These are phyloP conservation scores for Fusarium sp. DNA, from an alignment of 2,329 filamentous ascomycete species.

Conservation along the genomic window DNA sequence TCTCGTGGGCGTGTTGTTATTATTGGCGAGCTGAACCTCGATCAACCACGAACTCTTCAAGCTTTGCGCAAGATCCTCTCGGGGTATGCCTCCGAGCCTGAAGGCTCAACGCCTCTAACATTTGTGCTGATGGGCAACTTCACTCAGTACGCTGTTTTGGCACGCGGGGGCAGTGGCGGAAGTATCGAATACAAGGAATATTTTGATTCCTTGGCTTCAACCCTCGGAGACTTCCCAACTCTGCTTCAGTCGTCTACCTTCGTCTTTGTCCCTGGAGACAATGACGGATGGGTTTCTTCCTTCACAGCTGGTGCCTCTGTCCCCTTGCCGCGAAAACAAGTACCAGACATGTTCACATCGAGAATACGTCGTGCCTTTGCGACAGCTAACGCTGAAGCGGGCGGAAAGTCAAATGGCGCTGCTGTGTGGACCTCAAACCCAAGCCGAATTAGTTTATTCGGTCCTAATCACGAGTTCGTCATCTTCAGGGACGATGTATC, in stretches of 20 bases:
- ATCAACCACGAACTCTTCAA: constrained; percentile 83
- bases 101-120: constrained; percentile 76
- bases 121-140: constrained; percentile 93
- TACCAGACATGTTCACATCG: constrained; percentile 92
- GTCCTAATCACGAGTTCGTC: constrained; percentile 87
- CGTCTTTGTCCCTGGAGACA: constrained; percentile 94
- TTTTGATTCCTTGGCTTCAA: constrained; percentile 87
- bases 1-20: constrained; percentile 74
- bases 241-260: constrained; percentile 86
- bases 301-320: constrained; percentile 82
- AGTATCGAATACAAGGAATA: constrained; percentile 98
- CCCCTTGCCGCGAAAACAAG: constrained; percentile 74
- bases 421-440: constrained; percentile 94
- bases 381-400: constrained; percentile 78
- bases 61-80: constrained; percentile 84
- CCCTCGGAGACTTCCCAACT: constrained; percentile 84
- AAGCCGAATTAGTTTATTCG: constrained; percentile 83
- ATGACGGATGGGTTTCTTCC: constrained; percentile 95
- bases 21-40: constrained; percentile 87
- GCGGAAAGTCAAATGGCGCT: constrained; percentile 61
- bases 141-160: constrained; percentile 72
- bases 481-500: constrained; percentile 90
- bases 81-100: constrained; percentile 75
- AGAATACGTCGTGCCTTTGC: constrained; percentile 85
- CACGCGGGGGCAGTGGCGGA: constrained; percentile 77